These are phyloP conservation scores for Kodamaea fukazawae DNA, from an alignment of 805 yeast species.

Conservation along the genomic window DNA sequence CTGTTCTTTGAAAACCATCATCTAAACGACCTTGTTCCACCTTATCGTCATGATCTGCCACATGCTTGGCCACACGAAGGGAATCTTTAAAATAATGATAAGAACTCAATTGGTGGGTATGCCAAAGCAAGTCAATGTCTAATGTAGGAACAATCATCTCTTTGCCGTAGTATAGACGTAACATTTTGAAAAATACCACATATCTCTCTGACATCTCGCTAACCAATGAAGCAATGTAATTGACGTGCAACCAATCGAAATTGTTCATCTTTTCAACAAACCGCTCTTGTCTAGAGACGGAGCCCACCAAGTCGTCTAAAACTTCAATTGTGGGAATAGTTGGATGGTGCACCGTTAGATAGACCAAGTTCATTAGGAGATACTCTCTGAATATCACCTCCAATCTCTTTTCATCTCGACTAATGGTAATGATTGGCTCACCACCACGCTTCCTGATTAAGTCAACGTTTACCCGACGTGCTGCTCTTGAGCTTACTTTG, in stretches of 20 bases:
- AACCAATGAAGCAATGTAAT: constrained; percentile 10
- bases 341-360: constrained; percentile 6
- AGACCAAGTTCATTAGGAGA: constrained; percentile 13
- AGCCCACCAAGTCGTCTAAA: constrained; percentile 25
- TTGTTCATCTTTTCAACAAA: constrained; percentile 21
- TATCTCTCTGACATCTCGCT: constrained; percentile 19
- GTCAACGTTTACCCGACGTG: too few species aligned
- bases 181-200: constrained; percentile 14
- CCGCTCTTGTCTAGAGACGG: constrained; percentile 21
- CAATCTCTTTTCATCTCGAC: neutral
- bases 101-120: constrained; percentile 23
- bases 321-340: constrained; percentile 4
- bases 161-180: constrained; percentile 1
- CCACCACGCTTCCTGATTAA: too few species aligned
- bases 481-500: too few species aligned
- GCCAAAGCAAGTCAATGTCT: constrained; percentile 30
- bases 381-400: constrained; percentile 7
- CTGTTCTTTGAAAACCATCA: constrained; percentile 16
- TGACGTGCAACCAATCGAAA: constrained; percentile 17
- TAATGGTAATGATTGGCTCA: too few species aligned
- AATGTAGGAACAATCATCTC: constrained; percentile 22
- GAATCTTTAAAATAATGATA: constrained; percentile 15
- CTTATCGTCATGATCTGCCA: constrained; percentile 10
- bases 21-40: constrained; percentile 7
- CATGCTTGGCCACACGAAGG: constrained; percentile 9